These are phyloP conservation scores for Seiridium unicorne DNA, from an alignment of 2,329 filamentous ascomycete genomes.

Conservation along the genomic window DNA sequence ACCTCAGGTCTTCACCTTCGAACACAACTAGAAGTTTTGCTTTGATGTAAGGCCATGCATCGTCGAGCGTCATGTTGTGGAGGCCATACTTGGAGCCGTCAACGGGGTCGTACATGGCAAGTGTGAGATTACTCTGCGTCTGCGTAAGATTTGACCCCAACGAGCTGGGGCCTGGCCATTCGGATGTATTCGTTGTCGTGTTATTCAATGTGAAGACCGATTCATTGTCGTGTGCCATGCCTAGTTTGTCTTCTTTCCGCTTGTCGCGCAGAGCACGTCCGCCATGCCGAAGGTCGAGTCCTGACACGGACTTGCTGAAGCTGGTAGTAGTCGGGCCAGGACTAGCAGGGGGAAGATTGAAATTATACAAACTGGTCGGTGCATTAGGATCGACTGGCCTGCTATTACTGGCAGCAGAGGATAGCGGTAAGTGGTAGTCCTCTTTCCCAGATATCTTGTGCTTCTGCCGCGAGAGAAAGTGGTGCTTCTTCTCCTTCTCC, in stretches of 20 bases:
- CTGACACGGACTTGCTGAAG: conserved; percentile 82
- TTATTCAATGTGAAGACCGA: conserved; percentile 32
- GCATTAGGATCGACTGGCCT: conserved; percentile 72
- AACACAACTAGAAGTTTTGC: conserved; percentile 76
- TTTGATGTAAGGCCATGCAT: conserved; percentile 80
- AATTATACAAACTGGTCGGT: conserved; percentile 75
- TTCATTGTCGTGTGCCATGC: conserved; percentile 52
- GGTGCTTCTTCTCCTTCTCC: conserved; percentile 75
- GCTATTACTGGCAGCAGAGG: conserved; percentile 75
- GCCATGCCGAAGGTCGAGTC: conserved; percentile 75
- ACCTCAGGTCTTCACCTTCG: conserved; percentile 73
- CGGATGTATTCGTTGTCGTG: conserved; percentile 21
- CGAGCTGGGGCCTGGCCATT: conserved; percentile 56
- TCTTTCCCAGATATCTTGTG: conserved; percentile 73
- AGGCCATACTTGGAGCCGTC: conserved; percentile 62
- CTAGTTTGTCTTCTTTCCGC: conserved; percentile 66
- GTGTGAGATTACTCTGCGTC: conserved; percentile 38
- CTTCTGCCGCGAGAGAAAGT: conserved; percentile 77
- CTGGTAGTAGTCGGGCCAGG: conserved; percentile 62
- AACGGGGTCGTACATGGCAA: conserved; percentile 49
- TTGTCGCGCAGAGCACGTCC: conserved; percentile 77
- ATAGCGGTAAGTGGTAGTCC: conserved; percentile 70
- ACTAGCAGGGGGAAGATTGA: conserved; percentile 71
- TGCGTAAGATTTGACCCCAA: conserved; percentile 32
- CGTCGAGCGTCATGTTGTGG: conserved; percentile 70